Evolutionary conservation across 2,329 filamentous ascomycete genomes (phyloP).

Genomic region (Lachnellula hyalina): DNA sequence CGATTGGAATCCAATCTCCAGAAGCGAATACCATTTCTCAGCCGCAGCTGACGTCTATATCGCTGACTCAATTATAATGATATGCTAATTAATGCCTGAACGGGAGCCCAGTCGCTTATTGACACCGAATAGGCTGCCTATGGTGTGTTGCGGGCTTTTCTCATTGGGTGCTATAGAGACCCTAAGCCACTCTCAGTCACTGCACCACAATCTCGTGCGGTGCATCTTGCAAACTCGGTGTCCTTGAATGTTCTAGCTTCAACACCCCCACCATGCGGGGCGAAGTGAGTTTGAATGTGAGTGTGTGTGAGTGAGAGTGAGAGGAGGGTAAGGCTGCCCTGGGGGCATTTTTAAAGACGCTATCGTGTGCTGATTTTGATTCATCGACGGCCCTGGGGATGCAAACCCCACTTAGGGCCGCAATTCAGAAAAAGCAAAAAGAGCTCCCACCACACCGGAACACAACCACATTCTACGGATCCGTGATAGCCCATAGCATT

Average conservation of each 20-base stretch:
- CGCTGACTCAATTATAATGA: not conserved
- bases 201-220: not conserved
- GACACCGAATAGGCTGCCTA: conserved; percentile 2
- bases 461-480: not conserved
- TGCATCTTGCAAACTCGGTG: conserved; percentile 2
- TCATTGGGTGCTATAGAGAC: not conserved
- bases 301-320: not conserved
- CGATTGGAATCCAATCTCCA: not conserved
- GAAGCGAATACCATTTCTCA: not conserved
- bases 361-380: not conserved
- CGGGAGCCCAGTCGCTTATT: conserved; percentile 2
- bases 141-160: not conserved
- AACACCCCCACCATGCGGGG: not conserved
- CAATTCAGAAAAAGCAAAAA: not conserved
- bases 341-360: conserved; percentile 1
- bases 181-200: not conserved
- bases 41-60: conserved; percentile 5
- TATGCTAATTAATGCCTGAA: not conserved
- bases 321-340: conserved; percentile 8
- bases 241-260: conserved; percentile 2
- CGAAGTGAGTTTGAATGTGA: not conserved
- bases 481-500: not conserved
- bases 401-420: not conserved
- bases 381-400: not conserved
- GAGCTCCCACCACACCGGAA: not conserved